Conservation (phyloP, 352 stramenopile genomes). For the Phytopythium sindhum region DNA sequence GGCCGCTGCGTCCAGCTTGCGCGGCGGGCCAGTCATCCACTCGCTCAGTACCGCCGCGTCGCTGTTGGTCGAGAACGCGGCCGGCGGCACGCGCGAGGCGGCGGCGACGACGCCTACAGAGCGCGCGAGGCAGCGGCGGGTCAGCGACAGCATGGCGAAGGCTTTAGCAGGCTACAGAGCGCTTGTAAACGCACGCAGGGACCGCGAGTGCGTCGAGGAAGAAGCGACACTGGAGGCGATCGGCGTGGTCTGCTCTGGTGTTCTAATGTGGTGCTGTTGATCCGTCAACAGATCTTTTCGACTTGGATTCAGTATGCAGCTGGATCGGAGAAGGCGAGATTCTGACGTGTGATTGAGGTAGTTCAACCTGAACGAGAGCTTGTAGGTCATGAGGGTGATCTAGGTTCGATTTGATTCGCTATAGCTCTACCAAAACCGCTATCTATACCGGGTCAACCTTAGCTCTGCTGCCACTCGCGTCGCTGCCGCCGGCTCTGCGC, state of each 20-base stretch:
- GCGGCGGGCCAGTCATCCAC: constrained; percentile 52
- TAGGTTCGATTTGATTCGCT: constrained; percentile 6
- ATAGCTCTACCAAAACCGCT: not conserved
- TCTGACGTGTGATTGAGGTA: constrained; percentile 13
- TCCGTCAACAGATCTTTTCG: not conserved
- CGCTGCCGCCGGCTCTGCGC: not conserved
- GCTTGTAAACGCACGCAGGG: not conserved
- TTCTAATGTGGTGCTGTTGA: not conserved
- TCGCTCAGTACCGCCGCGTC: constrained; percentile 44
- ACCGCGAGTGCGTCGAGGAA: not conserved
- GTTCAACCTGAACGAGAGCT: constrained; percentile 1
- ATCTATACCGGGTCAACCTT: not conserved
- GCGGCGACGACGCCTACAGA: not conserved
- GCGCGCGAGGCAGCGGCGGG: not conserved
- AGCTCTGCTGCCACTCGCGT: not conserved
- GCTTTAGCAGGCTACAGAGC: not conserved
- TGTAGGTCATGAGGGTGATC: not conserved
- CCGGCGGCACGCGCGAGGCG: not conserved
- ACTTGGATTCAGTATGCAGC: not conserved
- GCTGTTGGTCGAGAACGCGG: constrained; percentile 20
- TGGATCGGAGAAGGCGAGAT: not conserved
- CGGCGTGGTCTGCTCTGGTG: too few species aligned
- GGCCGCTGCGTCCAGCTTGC: constrained; percentile 26
- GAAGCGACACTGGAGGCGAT: not conserved
- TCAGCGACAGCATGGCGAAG: constrained; percentile 3